These are phyloP conservation scores for Aquilaria sinensis DNA, from an alignment of 345 rosid species.

Conservation along the genomic window DNA sequence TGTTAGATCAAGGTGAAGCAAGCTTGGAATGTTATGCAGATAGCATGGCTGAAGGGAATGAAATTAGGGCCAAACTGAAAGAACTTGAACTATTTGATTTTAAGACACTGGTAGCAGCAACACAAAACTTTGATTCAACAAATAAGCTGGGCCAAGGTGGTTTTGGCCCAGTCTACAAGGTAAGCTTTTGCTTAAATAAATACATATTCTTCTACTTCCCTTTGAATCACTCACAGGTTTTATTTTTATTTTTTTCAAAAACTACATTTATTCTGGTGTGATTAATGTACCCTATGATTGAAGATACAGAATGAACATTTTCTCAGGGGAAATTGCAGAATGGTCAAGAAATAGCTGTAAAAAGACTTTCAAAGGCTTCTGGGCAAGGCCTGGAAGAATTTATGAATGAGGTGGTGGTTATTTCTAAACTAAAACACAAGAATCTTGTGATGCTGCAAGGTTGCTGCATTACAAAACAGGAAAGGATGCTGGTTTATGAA, in stretches of 20 bases:
- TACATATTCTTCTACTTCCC: no score
- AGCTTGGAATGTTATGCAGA: neutral
- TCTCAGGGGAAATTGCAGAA: slow-evolving; percentile 14
- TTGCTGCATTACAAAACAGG: slow-evolving; percentile 25
- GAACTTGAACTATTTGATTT: slow-evolving; percentile 8
- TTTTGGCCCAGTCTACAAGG: slow-evolving; percentile 33
- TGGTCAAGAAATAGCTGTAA: slow-evolving; percentile 34
- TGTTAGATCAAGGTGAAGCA: neutral
- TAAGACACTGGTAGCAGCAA: slow-evolving; percentile 10
- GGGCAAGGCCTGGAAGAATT: slow-evolving; percentile 32
- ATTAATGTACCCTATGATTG: neutral
- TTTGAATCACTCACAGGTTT: no score
- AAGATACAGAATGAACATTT: neutral
- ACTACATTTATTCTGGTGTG: neutral
- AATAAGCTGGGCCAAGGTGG: slow-evolving; percentile 33
- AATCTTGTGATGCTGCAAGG: slow-evolving; percentile 30
- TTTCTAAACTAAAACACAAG: slow-evolving; percentile 30
- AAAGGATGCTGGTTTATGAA: slow-evolving; percentile 29
- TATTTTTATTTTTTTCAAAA: no score
- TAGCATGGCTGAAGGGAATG: neutral
- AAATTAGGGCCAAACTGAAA: slow-evolving; percentile 9
- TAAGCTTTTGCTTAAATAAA: neutral
- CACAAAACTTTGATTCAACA: slow-evolving; percentile 18
- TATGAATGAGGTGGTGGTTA: slow-evolving; percentile 28
- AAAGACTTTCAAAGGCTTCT: slow-evolving; percentile 24